Evolutionary conservation across 257 asterid genomes (phyloP).

Genomic region (Salvia miltiorrhiza): DNA sequence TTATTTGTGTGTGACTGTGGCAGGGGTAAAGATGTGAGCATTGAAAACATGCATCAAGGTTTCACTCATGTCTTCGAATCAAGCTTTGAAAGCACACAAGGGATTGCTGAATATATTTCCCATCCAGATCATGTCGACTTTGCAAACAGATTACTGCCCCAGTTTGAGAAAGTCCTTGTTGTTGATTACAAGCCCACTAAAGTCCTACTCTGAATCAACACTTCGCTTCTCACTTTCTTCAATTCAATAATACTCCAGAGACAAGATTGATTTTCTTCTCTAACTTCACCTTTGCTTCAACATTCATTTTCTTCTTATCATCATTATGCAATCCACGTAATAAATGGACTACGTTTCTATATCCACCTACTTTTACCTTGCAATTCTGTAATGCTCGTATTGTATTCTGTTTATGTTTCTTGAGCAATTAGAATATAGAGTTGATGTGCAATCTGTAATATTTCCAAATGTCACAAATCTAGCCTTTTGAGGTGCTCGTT

Average conservation of each 20-base stretch:
- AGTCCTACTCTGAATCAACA: constrained; percentile 34
- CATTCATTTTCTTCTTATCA: background rate
- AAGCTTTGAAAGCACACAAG: constrained; percentile 70
- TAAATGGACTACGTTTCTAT: too few relatives aligned
- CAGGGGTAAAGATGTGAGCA: constrained; percentile 87
- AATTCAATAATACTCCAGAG: background rate
- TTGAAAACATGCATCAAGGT: constrained; percentile 76
- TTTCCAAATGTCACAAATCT: too few relatives aligned
- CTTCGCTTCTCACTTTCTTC: background rate
- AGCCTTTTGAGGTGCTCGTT: too few relatives aligned
- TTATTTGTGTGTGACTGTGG: background rate
- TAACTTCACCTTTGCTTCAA: background rate
- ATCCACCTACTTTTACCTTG: too few relatives aligned
- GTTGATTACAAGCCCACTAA: constrained; percentile 70
- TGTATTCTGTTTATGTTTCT: background rate
- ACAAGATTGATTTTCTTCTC: background rate
- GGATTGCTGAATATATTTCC: constrained; percentile 60
- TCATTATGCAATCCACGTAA: too few relatives aligned
- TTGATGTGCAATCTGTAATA: too few relatives aligned
- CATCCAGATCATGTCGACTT: constrained; percentile 62
- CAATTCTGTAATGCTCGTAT: too few relatives aligned
- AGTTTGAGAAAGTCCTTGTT: constrained; percentile 56
- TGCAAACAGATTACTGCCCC: constrained; percentile 52
- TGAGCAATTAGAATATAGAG: too few relatives aligned
- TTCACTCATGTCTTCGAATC: constrained; percentile 91